Percentiles rank a stretch among this genome's conserved stretches.
phyloP scores from a whole-genome alignment of 805 yeast species.

The Kuraishia capsulata region DNA sequence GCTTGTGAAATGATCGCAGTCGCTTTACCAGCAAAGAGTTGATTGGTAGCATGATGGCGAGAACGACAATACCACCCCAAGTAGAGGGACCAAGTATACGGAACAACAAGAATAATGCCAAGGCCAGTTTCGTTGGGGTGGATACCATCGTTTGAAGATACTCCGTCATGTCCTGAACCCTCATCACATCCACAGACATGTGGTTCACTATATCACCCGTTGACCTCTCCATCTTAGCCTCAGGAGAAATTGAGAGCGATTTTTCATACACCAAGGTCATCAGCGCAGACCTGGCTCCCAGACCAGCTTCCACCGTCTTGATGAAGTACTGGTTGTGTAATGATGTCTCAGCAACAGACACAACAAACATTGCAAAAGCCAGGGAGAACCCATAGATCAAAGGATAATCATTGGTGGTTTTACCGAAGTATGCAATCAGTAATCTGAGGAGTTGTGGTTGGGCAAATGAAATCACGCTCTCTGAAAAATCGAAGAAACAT shows the following conservation, averaged over 20 bases:
- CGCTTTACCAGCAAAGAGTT: conserved; percentile 38
- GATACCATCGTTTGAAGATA: conserved; percentile 46
- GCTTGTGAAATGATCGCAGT: conserved; percentile 35
- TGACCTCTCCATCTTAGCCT: conserved; percentile 47
- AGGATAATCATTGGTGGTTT: conserved; percentile 26
- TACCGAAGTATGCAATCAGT: conserved; percentile 36
- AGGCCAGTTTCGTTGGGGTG: conserved; percentile 46
- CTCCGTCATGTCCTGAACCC: conserved; percentile 51
- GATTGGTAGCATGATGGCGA: conserved; percentile 49
- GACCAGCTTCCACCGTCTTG: conserved; percentile 48
- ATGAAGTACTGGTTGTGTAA: conserved; percentile 63
- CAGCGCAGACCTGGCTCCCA: conserved; percentile 57
- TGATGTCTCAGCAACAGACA: conserved; percentile 51
- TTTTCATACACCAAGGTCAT: conserved; percentile 64
- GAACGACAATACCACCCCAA: conserved; percentile 44
- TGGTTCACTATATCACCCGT: conserved; percentile 78
- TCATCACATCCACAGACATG: conserved; percentile 66
- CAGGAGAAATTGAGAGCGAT: conserved; percentile 57
- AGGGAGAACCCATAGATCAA: conserved; percentile 53
- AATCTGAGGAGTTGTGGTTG: conserved; percentile 51
- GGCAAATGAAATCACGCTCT: conserved; percentile 29
- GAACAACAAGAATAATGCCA: conserved; percentile 47
- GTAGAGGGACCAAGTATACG: conserved; percentile 49
- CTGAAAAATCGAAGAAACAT: conserved; percentile 25
- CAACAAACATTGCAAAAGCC: conserved; percentile 52